Percentiles rank a stretch among this genome's conserved stretches.
Conservation (phyloP, 192 early-diverging fungal species). For the Phycomyces nitens region DNA sequence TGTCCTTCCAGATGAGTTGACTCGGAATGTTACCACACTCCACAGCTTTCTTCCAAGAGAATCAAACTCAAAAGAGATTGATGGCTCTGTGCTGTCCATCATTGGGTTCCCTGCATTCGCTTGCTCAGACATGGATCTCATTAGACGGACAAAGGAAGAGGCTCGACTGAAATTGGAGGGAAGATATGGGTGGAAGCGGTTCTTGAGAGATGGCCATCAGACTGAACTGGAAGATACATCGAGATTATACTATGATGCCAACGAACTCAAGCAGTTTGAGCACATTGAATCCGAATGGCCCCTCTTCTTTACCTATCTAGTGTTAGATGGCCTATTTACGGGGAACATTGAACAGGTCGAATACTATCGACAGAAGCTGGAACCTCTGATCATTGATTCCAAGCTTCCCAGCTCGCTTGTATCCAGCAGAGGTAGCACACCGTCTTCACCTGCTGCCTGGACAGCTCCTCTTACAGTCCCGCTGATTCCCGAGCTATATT, state of each 20-base stretch:
- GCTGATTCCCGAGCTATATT: slow-evolving; percentile 68
- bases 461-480: neutral
- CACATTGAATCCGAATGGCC: slow-evolving; percentile 87
- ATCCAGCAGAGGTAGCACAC: neutral
- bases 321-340: slow-evolving; percentile 75
- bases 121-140: slow-evolving; percentile 58
- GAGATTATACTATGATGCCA: slow-evolving; percentile 73
- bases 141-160: slow-evolving; percentile 61
- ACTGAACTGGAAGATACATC: slow-evolving; percentile 68
- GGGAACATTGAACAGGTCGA: slow-evolving; percentile 61
- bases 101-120: slow-evolving; percentile 87
- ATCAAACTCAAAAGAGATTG: slow-evolving; percentile 81
- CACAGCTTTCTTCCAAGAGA: slow-evolving; percentile 77
- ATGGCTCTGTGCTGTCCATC: slow-evolving; percentile 74
- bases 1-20: slow-evolving; percentile 77
- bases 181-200: slow-evolving; percentile 75
- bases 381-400: slow-evolving; percentile 72
- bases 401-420: slow-evolving; percentile 2
- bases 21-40: slow-evolving; percentile 74
- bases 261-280: slow-evolving; percentile 79
- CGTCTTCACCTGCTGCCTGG: neutral
- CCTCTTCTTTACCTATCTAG: slow-evolving; percentile 82
- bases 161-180: slow-evolving; percentile 78
- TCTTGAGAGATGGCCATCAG: slow-evolving; percentile 83
- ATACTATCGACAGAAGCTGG: slow-evolving; percentile 62